Evolutionary conservation across 495 filamentous ascomycete species (phyloP).

Genomic region (Penicillium mononematosum): DNA sequence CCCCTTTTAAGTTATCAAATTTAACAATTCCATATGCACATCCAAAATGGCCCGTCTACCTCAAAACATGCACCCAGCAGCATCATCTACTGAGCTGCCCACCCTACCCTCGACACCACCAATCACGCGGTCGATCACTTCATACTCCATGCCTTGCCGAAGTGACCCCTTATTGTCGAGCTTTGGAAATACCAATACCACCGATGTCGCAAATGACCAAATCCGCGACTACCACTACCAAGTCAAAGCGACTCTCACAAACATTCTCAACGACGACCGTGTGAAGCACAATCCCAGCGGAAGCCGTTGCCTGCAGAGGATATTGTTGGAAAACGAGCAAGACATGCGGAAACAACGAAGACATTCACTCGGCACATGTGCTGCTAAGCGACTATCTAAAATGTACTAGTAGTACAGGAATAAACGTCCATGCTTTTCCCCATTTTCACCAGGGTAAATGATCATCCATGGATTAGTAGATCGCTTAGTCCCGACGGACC

Average conservation of each 20-base stretch:
- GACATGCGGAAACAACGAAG: constrained; percentile 7
- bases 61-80: background rate
- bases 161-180: background rate
- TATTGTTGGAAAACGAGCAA: constrained; percentile 6
- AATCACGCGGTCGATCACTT: background rate
- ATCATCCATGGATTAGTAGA: background rate
- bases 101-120: background rate
- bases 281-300: constrained; percentile 7
- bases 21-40: background rate
- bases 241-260: constrained; percentile 13
- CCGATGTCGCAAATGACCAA: background rate
- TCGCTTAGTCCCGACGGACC: background rate
- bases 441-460: background rate
- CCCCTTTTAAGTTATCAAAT: background rate
- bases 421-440: background rate
- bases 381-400: background rate
- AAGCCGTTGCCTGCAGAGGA: constrained; percentile 5
- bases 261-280: constrained; percentile 13
- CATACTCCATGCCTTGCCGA: background rate
- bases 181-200: background rate
- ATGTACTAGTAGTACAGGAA: background rate
- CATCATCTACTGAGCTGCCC: background rate
- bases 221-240: background rate
- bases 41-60: background rate
- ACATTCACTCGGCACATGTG: constrained; percentile 1